Evolutionary conservation across 2,329 filamentous ascomycete species (phyloP), one percentile per base, ranked within the genome.

Genomic region (Clonostachys chloroleuca): DNA sequence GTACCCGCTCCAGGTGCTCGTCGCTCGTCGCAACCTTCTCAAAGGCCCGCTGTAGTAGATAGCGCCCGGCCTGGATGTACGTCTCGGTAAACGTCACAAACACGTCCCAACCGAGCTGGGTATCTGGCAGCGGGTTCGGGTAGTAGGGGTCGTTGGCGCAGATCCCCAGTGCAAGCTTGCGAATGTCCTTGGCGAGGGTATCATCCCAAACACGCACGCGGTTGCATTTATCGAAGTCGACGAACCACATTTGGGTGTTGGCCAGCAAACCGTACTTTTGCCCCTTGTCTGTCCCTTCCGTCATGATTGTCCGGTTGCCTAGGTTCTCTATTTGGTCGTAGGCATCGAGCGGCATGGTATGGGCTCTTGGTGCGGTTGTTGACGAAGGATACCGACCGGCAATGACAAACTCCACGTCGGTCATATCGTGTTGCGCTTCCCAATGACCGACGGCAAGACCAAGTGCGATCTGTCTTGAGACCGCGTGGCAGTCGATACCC

Each of bases 181-280:
- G 48, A 14, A 47, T 49, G 36, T 49, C 44, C 14, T 42, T 24
- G 13, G 41, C 8, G 16, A 44, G 30, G 30, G 24, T 49, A 33
- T 41, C 44, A 14, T 47, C 36, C 48, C 48, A 49, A 13, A 49
- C 45, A 13, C 30, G 45, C 16, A 49, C 48, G 37, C 44, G 48
- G 37, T 47, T 49, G 24, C 48, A 49, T 30, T 49, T 49, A 37
- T 49, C 48, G 20, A 49, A 49, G 33, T 49, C 48, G 41, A 49
- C 48, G 12, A 49, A 37, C 48, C 48, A 49, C 45, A 47, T 47
- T 18, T 49, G 48, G 9, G 48, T 49, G 20, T 40, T 41, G 16
- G 33, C 6, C 39, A 45, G 48, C 16, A 49, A 18, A n/a, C 48
- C 48, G 18, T 45, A 42, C 33, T 41, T 24, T 20, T 43, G 14